Evolutionary conservation across 441 rosid genomes (phyloP).

Genomic region (Pelargonium citronellum): DNA sequence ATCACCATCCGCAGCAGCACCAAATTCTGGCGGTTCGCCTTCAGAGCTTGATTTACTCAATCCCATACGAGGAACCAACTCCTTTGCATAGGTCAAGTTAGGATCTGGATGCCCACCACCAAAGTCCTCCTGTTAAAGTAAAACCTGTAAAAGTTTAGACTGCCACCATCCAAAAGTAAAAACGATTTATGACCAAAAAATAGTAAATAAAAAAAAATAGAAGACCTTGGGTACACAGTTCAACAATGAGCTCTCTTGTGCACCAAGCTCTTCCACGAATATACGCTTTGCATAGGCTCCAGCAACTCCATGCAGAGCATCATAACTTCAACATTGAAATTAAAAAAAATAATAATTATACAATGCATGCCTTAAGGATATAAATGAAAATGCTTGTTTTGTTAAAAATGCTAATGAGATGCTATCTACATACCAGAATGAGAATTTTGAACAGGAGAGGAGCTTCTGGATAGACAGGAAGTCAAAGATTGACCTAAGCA

Average conservation of each 20-base stretch:
- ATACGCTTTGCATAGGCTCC: constrained; percentile 88
- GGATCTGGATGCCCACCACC: constrained; percentile 99
- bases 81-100: constrained; percentile 93
- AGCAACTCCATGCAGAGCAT: constrained; percentile 94
- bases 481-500: constrained; percentile 74
- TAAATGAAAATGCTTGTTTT: constrained; percentile 6
- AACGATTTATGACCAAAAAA: not conserved
- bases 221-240: constrained; percentile 87
- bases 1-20: constrained; percentile 99
- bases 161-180: not conserved
- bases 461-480: constrained; percentile 69
- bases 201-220: not conserved
- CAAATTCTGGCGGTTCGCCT: constrained; percentile 87
- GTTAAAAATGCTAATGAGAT: constrained; percentile 13
- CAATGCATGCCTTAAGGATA: not conserved
- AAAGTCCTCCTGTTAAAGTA: constrained; percentile 72
- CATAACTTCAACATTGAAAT: constrained; percentile 47
- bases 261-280: constrained; percentile 95
- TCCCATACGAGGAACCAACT: constrained; percentile 91
- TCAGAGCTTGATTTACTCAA: constrained; percentile 62
- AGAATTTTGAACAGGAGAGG: constrained; percentile 74
- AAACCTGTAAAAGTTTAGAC: not conserved
- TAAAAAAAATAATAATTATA: not conserved
- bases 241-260: constrained; percentile 69
- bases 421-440: constrained; percentile 64